Base-by-base conservation (phyloP, 495 filamentous ascomycete genomes). In the Penicillium salamii region DNA sequence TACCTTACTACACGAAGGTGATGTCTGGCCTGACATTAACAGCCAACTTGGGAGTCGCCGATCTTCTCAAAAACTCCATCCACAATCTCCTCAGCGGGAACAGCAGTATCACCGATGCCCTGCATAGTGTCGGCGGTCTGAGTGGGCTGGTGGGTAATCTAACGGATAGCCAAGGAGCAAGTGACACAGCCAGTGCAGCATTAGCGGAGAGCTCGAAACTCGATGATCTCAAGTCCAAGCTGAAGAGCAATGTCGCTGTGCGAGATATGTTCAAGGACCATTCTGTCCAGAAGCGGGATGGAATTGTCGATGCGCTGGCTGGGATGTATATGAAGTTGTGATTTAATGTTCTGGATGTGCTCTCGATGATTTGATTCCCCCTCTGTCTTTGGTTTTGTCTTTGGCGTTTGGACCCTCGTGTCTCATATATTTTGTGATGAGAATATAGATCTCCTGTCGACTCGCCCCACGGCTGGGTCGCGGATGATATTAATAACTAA, bases 1-100 rank as follows among this genome's bases (percentile, higher is more conserved):
- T 75, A 1, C 66, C 68, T 9, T 75, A 75, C 62, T 75, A 75
- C 53, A 67, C 71, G 2, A 35, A 68, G 1, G 66, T 64, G 5
- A 71, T 75, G 69, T 53, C 52, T 9, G 46, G 65, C 7, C 60
- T 72, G 0, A 58, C 68, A 3, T 53, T 74, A 20, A 57, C 55
- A 3, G 71, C 69, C 1, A 42, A 63, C 4, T 62, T 72, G n/a
- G 40, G 57, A 7, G 38, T 74, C 9, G 58, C 52, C 20, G 50
- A 45, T 5, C 45, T 66, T 12, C 13, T 74, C 15, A 60, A 54
- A 43, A 74, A 74, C 49, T 68, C 69, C 1, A 51, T 74, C 14
- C 54, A 62, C 20, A 55, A 50, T 3, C 40, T 70, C 17, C 17
- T 59, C 11, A 34, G 49, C 28, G 34, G 38, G 3, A 58, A 61